Evolutionary conservation across 1,139 yeast genomes (phyloP).

Genomic region (Geotrichum australiense): DNA sequence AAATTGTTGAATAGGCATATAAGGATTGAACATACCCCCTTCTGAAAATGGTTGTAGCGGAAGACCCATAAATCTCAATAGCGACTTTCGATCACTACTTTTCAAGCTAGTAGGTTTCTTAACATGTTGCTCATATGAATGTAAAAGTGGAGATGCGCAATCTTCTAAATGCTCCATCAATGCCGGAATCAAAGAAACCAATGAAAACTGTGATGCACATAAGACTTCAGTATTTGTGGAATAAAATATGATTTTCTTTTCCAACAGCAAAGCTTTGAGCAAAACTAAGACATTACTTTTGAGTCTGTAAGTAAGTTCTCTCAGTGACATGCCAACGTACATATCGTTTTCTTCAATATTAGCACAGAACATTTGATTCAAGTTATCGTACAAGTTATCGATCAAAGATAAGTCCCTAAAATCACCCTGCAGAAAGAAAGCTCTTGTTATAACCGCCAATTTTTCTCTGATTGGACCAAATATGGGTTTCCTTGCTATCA

Average conservation of each 20-base stretch:
- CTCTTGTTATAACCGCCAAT: conserved; percentile 78
- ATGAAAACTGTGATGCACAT: conserved; percentile 62
- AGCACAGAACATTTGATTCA: conserved; percentile 42
- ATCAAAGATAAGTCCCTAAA: conserved; percentile 65
- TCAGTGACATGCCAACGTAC: conserved; percentile 69
- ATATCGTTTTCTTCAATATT: conserved; percentile 47
- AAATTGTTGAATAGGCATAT: conserved; percentile 84
- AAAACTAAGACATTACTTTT: conserved; percentile 57
- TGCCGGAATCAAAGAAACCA: conserved; percentile 70
- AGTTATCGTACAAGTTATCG: conserved; percentile 64
- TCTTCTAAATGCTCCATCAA: conserved; percentile 65
- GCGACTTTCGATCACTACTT: conserved; percentile 70
- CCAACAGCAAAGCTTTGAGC: conserved; percentile 70
- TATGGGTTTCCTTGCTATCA: conserved; percentile 79
- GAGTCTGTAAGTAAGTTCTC: conserved; percentile 56
- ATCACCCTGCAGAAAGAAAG: conserved; percentile 74
- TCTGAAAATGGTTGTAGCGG: conserved; percentile 81
- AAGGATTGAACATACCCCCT: conserved; percentile 88
- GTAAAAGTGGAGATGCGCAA: conserved; percentile 72
- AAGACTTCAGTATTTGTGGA: conserved; percentile 78
- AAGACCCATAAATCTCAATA: conserved; percentile 74
- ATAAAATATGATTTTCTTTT: conserved; percentile 56
- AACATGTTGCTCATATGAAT: conserved; percentile 48
- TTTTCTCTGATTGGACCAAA: conserved; percentile 82
- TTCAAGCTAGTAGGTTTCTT: conserved; percentile 62